Evolutionary conservation across 257 asterid species (phyloP).

Genomic region (Rehmannia glutinosa): DNA sequence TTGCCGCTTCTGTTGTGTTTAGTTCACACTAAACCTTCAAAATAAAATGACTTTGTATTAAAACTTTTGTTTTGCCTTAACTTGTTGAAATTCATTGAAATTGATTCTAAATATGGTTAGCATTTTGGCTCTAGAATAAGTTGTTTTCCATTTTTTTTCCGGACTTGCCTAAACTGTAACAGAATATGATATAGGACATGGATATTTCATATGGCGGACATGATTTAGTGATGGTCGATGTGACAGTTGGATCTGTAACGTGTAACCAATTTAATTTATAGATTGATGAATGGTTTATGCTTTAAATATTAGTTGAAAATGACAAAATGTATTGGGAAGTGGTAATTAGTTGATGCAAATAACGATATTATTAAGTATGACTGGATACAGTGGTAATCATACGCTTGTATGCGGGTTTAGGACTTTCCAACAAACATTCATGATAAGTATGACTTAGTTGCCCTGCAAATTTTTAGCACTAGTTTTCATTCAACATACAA

Average conservation of each 20-base stretch:
- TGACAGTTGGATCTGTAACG: background rate
- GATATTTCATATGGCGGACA: background rate
- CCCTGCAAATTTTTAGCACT: background rate
- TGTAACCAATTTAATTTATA: background rate
- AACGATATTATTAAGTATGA: background rate
- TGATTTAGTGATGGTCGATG: background rate
- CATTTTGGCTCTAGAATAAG: background rate
- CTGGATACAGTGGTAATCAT: background rate
- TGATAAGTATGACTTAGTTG: background rate
- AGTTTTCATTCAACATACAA: background rate
- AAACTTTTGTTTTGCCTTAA: background rate
- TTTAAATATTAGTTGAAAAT: background rate
- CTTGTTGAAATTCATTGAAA: constrained; percentile 2
- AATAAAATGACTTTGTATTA: background rate
- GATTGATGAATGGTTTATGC: background rate
- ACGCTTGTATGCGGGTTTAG: constrained; percentile 4
- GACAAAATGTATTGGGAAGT: background rate
- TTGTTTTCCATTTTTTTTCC: background rate
- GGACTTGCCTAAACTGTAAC: background rate
- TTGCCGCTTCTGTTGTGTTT: background rate
- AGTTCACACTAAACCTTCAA: background rate
- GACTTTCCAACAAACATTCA: background rate
- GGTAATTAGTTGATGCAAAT: constrained; percentile 1
- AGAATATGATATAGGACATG: background rate
- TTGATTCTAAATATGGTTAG: background rate